Conservation (phyloP, 352 stramenopile genomes). For the Hyaloperonospora brassicae region DNA sequence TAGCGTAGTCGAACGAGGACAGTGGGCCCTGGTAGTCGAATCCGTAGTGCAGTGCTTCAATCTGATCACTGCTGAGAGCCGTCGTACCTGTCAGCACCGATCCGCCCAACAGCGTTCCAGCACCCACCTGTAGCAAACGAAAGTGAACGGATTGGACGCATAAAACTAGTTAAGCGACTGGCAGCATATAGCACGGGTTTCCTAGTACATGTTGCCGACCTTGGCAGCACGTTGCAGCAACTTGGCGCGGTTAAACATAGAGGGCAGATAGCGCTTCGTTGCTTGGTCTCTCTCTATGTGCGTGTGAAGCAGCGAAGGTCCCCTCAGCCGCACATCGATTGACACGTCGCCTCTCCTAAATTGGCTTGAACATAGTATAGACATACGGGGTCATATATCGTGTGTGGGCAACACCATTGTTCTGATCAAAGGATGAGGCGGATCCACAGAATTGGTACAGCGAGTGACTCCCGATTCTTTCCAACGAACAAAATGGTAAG, state of each 20-base stretch:
- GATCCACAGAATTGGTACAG: too few species aligned
- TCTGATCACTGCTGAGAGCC: slow-evolving; percentile 80
- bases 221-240: slow-evolving; percentile 70
- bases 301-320: slow-evolving; percentile 28
- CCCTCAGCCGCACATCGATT: slow-evolving; percentile 25
- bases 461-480: background rate
- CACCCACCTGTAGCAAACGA: slow-evolving; percentile 39
- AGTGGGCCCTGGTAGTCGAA: slow-evolving; percentile 84
- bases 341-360: slow-evolving; percentile 11
- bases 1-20: slow-evolving; percentile 87
- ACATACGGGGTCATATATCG: slow-evolving; percentile 6
- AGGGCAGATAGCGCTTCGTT: slow-evolving; percentile 42
- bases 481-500: slow-evolving; percentile 19
- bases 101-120: slow-evolving; percentile 55
- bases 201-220: slow-evolving; percentile 24
- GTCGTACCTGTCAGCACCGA: slow-evolving; percentile 76
- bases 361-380: background rate
- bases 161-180: slow-evolving; percentile 11
- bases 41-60: slow-evolving; percentile 81
- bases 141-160: background rate
- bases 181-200: too few species aligned
- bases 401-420: slow-evolving; percentile 10
- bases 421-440: background rate
- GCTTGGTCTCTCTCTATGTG: slow-evolving; percentile 34
- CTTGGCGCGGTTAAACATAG: slow-evolving; percentile 67